Evolutionary conservation across 2,329 filamentous ascomycete species (phyloP).

Genomic region (Zymoseptoria crescenta): DNA sequence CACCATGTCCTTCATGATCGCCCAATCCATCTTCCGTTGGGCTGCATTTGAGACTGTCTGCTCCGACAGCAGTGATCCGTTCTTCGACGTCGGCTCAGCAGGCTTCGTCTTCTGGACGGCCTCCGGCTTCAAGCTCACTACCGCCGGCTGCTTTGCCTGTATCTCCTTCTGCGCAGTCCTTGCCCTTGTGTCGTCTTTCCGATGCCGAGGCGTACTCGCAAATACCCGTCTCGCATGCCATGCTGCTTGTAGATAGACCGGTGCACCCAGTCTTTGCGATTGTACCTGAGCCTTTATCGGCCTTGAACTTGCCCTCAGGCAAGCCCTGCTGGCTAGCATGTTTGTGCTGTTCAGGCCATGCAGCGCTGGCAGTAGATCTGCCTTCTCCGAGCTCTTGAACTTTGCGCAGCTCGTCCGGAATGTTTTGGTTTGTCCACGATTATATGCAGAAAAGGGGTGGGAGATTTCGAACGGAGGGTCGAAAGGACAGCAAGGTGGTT

Average conservation of each 20-base stretch:
- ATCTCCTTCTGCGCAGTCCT: conserved; percentile 18
- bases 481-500: neutral
- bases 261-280: neutral
- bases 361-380: neutral
- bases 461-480: neutral
- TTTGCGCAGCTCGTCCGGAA: neutral
- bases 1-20: conserved; percentile 96
- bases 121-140: conserved; percentile 30
- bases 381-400: neutral
- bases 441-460: neutral
- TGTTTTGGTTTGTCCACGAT: neutral
- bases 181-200: conserved; percentile 34
- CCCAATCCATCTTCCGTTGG: conserved; percentile 95
- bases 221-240: conserved; percentile 34
- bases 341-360: neutral
- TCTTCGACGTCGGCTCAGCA: conserved; percentile 28
- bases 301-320: conserved; percentile 17
- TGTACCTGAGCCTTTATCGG: conserved; percentile 6
- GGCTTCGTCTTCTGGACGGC: conserved; percentile 27
- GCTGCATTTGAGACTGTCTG: conserved; percentile 65
- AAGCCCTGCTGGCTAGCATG: conserved; percentile 24
- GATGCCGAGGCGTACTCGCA: conserved; percentile 36
- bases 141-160: conserved; percentile 20
- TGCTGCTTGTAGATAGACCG: conserved; percentile 13
- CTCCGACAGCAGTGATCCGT: conserved; percentile 55